phyloP scores from a whole-genome alignment of 768 basidiomycete genomes.

The Termitomyces sp. region DNA sequence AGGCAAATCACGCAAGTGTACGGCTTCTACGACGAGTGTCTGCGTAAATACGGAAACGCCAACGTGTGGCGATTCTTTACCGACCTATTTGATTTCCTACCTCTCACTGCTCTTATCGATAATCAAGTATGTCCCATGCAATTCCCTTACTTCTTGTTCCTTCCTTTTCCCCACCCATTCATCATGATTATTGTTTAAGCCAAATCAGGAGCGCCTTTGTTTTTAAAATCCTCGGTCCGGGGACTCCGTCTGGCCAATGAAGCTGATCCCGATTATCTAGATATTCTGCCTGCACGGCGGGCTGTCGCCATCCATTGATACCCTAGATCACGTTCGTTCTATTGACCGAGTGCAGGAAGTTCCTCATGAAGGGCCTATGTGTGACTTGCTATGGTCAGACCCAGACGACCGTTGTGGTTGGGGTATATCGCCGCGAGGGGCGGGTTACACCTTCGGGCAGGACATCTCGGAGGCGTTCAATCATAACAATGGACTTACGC shows the following conservation, averaged over 20 bases:
- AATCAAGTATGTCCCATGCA: slow-evolving; percentile 76
- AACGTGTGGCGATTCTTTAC: slow-evolving; percentile 99
- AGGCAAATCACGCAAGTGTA: slow-evolving; percentile 99
- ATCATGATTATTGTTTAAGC: slow-evolving; percentile 5
- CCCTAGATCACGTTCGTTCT: slow-evolving; percentile 96
- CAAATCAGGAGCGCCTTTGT: slow-evolving; percentile 6
- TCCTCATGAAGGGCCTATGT: slow-evolving; percentile 99
- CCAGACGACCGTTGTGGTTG: slow-evolving; percentile 99
- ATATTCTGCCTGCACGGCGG: slow-evolving; percentile 99
- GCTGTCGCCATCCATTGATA: slow-evolving; percentile 97
- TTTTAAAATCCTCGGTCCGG: slow-evolving; percentile 2
- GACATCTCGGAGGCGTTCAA: slow-evolving; percentile 99
- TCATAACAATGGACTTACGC: slow-evolving; percentile 96
- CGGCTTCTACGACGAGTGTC: slow-evolving; percentile 99
- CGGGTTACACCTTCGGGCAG: slow-evolving; percentile 98
- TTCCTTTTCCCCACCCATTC: neutral
- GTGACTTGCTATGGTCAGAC: slow-evolving; percentile 98
- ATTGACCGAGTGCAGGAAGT: slow-evolving; percentile 99
- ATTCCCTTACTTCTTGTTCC: neutral
- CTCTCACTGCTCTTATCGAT: slow-evolving; percentile 96
- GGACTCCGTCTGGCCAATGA: slow-evolving; percentile 14
- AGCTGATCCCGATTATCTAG: slow-evolving; percentile 34
- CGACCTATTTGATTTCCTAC: slow-evolving; percentile 96
- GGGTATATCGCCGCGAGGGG: slow-evolving; percentile 98
- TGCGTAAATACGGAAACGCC: slow-evolving; percentile 99